phyloP scores from a whole-genome alignment of 2,329 filamentous ascomycete species.

The Sporothrix dimorphospora region DNA sequence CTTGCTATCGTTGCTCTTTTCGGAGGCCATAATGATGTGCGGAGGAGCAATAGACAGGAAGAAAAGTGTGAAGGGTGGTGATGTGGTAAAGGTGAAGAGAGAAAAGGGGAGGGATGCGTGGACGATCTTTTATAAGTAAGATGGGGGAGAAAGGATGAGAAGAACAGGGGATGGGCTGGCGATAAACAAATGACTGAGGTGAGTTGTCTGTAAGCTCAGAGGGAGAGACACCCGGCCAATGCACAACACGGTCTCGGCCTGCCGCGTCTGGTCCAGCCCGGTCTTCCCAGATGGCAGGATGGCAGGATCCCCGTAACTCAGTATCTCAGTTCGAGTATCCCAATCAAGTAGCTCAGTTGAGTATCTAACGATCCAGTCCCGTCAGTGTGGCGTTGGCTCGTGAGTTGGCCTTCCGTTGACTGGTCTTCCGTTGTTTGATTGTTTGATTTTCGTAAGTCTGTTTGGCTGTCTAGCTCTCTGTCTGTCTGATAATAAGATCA shows the following conservation, averaged over 20 bases:
- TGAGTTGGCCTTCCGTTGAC: not conserved
- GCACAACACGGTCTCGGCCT: not conserved
- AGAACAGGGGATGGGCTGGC: not conserved
- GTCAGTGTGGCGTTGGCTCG: conserved; percentile 8
- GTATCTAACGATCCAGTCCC: not conserved
- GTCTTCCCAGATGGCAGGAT: not conserved
- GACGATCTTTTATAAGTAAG: not conserved
- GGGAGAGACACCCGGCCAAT: not conserved
- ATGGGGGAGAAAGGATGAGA: no score
- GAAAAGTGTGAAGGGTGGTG: not conserved
- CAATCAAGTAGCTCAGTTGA: not conserved
- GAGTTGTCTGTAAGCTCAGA: no score
- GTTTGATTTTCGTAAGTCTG: not conserved
- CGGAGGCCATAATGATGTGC: conserved; percentile 19
- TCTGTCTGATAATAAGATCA: not conserved
- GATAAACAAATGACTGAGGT: not conserved
- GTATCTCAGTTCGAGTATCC: not conserved
- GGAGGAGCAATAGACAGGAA: not conserved
- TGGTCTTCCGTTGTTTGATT: no score
- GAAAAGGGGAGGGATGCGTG: not conserved
- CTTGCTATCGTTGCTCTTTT: conserved; percentile 24
- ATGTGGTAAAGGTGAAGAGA: not conserved
- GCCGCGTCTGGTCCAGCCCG: not conserved
- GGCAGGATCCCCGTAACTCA: not conserved
- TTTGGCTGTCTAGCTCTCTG: not conserved